Conservation (phyloP, 2,329 filamentous ascomycete genomes). For the Acephala macrosclerotiorum region DNA sequence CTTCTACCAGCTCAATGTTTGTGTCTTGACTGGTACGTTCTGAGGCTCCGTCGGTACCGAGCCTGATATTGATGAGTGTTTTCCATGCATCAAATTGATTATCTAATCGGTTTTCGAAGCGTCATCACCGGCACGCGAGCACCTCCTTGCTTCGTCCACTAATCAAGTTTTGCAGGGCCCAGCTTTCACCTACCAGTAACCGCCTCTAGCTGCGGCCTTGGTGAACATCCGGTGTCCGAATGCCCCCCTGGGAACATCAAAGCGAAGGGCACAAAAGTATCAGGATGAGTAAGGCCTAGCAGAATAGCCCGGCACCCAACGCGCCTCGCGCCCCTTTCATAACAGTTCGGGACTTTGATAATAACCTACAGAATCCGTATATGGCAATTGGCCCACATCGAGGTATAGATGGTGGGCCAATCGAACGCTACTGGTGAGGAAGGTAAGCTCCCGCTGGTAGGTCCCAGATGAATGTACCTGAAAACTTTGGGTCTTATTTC, state of each 20-base stretch:
- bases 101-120: neutral
- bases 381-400: neutral
- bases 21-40: neutral
- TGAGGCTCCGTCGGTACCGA: neutral
- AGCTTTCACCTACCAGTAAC: neutral
- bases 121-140: constrained; percentile 1
- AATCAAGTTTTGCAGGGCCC: neutral
- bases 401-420: neutral
- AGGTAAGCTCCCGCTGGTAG: constrained; percentile 3
- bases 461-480: constrained; percentile 2
- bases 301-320: neutral
- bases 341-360: neutral
- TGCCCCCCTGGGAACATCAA: neutral
- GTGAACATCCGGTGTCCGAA: constrained; percentile 5
- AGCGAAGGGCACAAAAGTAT: neutral
- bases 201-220: neutral
- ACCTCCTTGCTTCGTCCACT: neutral
- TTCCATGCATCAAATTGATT: neutral
- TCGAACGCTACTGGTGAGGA: neutral
- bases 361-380: neutral
- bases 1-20: neutral
- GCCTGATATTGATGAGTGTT: neutral
- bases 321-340: neutral
- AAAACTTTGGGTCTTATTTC: constrained; percentile 2
- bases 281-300: constrained; percentile 4